These are phyloP conservation scores for Sporisorium iseilematis-ciliati DNA, from an alignment of 1,284 basidiomycete species.

Conservation along the genomic window DNA sequence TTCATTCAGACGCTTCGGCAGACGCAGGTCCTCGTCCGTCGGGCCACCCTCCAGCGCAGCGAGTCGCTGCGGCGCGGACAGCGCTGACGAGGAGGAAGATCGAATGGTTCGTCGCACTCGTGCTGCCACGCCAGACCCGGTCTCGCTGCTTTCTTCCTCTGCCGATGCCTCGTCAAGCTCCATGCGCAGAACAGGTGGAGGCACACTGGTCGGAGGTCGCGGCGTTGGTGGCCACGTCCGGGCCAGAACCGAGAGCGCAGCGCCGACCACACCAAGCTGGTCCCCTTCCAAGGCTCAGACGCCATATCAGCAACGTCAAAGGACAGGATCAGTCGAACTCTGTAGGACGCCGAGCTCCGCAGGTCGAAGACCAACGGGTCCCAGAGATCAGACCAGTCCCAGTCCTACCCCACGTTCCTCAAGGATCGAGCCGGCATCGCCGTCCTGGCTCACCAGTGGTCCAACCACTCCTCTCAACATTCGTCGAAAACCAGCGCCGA, in stretches of 20 bases:
- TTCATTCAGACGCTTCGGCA: conserved; percentile 30
- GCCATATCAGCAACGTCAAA: conserved; percentile 38
- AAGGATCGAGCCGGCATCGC: conserved; percentile 13
- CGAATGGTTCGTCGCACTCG: conserved; percentile 15
- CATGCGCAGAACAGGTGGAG: conserved; percentile 8
- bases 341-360: conserved; percentile 50
- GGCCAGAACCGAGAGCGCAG: conserved; percentile 35
- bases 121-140: conserved; percentile 34
- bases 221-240: conserved; percentile 15
- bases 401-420: conserved; percentile 15
- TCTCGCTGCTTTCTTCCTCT: conserved; percentile 25
- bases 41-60: conserved; percentile 31
- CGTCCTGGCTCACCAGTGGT: conserved; percentile 23
- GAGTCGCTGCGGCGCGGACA: conserved; percentile 22
- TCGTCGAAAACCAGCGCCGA: conserved; percentile 37
- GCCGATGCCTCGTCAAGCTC: conserved; percentile 11
- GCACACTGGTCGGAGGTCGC: conserved; percentile 8
- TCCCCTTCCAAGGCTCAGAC: conserved; percentile 19
- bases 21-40: conserved; percentile 40
- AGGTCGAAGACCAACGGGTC: conserved; percentile 48
- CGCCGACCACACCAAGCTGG: conserved; percentile 23
- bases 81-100: conserved; percentile 28
- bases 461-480: conserved; percentile 48
- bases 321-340: conserved; percentile 40
- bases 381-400: conserved; percentile 37